Conservation (phyloP, 2,329 filamentous ascomycete species). For the Diplodia scrobiculata region DNA sequence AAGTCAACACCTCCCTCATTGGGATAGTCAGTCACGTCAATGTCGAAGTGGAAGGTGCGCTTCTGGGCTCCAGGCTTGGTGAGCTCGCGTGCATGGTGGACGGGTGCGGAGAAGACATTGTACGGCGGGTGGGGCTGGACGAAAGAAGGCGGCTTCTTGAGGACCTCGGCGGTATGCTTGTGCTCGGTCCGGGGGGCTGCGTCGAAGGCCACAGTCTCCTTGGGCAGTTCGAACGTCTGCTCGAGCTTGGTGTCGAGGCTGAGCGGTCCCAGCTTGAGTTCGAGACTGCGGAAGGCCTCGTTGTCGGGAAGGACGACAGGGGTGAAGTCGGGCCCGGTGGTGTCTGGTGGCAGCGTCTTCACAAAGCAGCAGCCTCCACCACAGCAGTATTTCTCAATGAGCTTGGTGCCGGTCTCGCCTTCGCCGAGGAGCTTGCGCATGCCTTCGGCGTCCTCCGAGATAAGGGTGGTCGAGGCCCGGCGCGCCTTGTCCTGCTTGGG, state of each 20-base stretch:
- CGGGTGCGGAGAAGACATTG: slow-evolving; percentile 84
- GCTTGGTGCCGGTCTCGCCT: slow-evolving; percentile 58
- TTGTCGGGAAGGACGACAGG: slow-evolving; percentile 71
- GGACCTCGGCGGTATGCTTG: slow-evolving; percentile 48
- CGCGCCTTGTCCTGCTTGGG: slow-evolving; percentile 46
- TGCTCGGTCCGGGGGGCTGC: slow-evolving; percentile 54
- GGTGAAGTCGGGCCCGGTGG: slow-evolving; percentile 46
- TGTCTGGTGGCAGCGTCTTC: slow-evolving; percentile 56
- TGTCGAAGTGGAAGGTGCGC: slow-evolving; percentile 94
- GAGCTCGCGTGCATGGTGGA: slow-evolving; percentile 81
- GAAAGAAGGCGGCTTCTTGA: slow-evolving; percentile 75
- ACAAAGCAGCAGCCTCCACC: slow-evolving; percentile 66
- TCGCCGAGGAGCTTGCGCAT: slow-evolving; percentile 61
- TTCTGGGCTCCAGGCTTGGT: slow-evolving; percentile 90
- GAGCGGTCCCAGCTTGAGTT: slow-evolving; percentile 74
- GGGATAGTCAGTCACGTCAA: slow-evolving; percentile 94
- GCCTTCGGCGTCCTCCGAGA: slow-evolving; percentile 62
- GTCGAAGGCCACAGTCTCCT: slow-evolving; percentile 72
- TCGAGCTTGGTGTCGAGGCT: slow-evolving; percentile 70
- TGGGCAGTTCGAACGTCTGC: slow-evolving; percentile 70
- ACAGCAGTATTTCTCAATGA: slow-evolving; percentile 65
- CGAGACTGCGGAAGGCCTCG: slow-evolving; percentile 76
- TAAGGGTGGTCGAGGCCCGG: slow-evolving; percentile 69
- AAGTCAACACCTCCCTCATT: slow-evolving; percentile 84
- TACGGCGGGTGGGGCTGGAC: slow-evolving; percentile 95